Evolutionary conservation across 2,329 filamentous ascomycete genomes (phyloP), one percentile per base, ranked within the genome.

Genomic region (Thelonectria discophora): DNA sequence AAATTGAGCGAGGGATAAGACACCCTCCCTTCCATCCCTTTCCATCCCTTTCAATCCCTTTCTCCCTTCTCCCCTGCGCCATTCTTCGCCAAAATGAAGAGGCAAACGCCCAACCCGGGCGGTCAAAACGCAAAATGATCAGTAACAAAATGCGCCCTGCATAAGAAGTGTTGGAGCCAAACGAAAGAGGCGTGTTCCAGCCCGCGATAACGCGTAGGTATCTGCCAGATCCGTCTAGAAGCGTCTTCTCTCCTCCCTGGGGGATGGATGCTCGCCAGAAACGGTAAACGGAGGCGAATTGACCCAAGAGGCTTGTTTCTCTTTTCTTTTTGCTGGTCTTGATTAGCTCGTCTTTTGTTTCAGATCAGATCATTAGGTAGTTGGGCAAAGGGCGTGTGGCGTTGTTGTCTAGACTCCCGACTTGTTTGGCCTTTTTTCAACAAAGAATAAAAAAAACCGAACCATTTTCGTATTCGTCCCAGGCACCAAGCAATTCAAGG

Each of bases 91-190:
- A n/a, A n/a, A n/a, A 39, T 30, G 39, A n/a, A 7, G 18, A 42
- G 13, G 12, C 13, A 45, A 45, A 21, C 24, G 24, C 24, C 7
- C 24, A 7, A 4, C 7, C 24, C n/a, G n/a, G 64, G 67, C 67
- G 67, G 59, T 69, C 65, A n/a, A 70, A 24, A 24, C 24, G 24
- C 24, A 24, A 24, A 7, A 24, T 7, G 24, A 24, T 24, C 4
- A 24, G n/a, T n/a, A n/a, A n/a, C n/a, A n/a, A n/a, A n/a, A n/a
- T n/a, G n/a, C n/a, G n/a, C n/a, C n/a, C n/a, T n/a, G n/a, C n/a
- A n/a, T n/a, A n/a, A n/a, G n/a, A n/a, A n/a, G n/a, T n/a, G n/a
- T n/a, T n/a, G n/a, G n/a, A n/a, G n/a, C n/a, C n/a, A n/a, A n/a
- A n/a, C n/a, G n/a, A n/a, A n/a, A n/a, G n/a, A n/a, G n/a, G n/a